A percentile compares a stretch with the other conserved stretches of the same genome.
These are phyloP conservation scores for Boletus fagicola DNA, from an alignment of 768 basidiomycete genomes.

Conservation along the genomic window DNA sequence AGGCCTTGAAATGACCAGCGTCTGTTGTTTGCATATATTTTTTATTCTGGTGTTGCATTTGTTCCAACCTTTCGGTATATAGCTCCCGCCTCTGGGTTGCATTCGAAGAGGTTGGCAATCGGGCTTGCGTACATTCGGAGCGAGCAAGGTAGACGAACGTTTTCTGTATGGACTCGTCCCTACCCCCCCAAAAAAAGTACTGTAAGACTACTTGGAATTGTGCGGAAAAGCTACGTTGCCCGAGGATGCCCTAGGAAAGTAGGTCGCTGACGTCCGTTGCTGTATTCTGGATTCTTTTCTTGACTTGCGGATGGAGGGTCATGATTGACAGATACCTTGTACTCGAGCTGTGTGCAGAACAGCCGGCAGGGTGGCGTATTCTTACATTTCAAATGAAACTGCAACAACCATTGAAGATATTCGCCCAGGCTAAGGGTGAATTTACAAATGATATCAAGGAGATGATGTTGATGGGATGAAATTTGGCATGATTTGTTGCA, in stretches of 20 bases:
- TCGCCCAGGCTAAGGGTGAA: too few relatives aligned
- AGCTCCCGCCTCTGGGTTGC: neutral
- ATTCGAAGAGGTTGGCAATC: too few relatives aligned
- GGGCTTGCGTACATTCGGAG: neutral
- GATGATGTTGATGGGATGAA: constrained; percentile 19
- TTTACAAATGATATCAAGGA: neutral
- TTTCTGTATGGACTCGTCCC: neutral
- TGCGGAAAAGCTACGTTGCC: neutral
- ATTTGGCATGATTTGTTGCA: constrained; percentile 22
- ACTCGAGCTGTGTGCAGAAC: neutral
- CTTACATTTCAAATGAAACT: neutral
- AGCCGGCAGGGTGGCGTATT: neutral
- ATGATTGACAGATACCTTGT: neutral
- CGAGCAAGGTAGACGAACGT: neutral
- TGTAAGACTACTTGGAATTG: neutral
- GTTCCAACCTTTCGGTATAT: neutral
- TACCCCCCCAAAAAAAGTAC: neutral
- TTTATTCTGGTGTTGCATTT: neutral
- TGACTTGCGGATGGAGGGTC: neutral
- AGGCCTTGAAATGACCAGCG: constrained; percentile 58
- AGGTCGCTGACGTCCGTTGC: neutral
- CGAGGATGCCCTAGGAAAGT: neutral
- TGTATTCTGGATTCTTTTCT: neutral
- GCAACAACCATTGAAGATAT: neutral
- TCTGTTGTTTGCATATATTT: neutral